phyloP scores from a whole-genome alignment of 768 basidiomycete species.

The Clitopilus passeckerianus region DNA sequence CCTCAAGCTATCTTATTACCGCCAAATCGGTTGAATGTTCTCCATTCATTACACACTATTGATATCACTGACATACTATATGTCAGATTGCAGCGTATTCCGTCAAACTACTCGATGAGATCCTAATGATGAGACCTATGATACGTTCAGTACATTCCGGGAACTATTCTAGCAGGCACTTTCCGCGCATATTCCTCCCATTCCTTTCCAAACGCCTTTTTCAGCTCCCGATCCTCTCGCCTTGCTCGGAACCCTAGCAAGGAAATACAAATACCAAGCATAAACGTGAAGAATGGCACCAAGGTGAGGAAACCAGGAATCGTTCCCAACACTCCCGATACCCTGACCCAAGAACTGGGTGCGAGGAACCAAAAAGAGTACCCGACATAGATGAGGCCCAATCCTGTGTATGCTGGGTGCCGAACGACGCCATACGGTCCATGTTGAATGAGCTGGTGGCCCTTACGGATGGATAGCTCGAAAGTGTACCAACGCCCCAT shows the following conservation, averaged over 20 bases:
- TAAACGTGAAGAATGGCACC: neutral
- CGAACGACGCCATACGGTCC: conserved; percentile 2
- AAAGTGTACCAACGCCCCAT: neutral
- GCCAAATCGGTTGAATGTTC: too few species aligned
- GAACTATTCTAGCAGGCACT: neutral
- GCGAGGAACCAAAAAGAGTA: neutral
- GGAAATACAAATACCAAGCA: neutral
- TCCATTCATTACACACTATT: too few species aligned
- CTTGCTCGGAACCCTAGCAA: neutral
- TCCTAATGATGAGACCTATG: too few species aligned
- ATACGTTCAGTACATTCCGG: neutral
- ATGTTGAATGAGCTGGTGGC: neutral
- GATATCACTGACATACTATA: too few species aligned
- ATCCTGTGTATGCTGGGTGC: neutral
- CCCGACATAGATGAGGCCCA: neutral
- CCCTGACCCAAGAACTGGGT: conserved; percentile 1
- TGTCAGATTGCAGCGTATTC: too few species aligned
- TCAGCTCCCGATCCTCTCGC: neutral
- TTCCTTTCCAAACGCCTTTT: neutral
- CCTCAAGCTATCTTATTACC: too few species aligned
- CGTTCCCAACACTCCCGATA: neutral
- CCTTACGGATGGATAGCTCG: neutral
- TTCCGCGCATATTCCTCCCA: neutral
- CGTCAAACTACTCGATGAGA: too few species aligned
- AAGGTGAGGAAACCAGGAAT: neutral